Evolutionary conservation across 495 filamentous ascomycete species (phyloP).

Genomic region (Hypoxylon fuscum): DNA sequence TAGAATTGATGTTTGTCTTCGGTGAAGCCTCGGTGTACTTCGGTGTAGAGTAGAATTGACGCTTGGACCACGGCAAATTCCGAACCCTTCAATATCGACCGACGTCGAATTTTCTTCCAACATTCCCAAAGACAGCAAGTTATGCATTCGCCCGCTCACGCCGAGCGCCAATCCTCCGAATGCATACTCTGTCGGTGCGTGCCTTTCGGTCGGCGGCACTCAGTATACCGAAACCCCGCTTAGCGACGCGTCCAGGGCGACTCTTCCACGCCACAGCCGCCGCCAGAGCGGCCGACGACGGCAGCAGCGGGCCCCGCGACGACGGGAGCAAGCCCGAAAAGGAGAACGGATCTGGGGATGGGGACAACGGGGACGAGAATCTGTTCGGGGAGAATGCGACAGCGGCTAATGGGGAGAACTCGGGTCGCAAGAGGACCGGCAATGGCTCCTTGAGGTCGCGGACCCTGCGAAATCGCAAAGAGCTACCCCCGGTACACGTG

Average conservation of each 20-base stretch:
- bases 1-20: background rate
- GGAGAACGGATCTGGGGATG: conserved; percentile 20
- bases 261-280: conserved; percentile 47
- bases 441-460: conserved; percentile 52
- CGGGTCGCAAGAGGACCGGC: conserved; percentile 34
- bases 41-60: conserved; percentile 8
- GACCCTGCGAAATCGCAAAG: conserved; percentile 46
- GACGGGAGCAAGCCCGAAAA: conserved; percentile 40
- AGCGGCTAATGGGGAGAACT: conserved; percentile 22
- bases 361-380: conserved; percentile 24
- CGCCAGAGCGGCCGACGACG: conserved; percentile 41
- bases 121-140: conserved; percentile 22
- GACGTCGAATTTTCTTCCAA: conserved; percentile 18
- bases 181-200: conserved; percentile 51
- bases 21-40: conserved; percentile 9
- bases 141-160: conserved; percentile 43
- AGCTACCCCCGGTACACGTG: conserved; percentile 52
- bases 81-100: conserved; percentile 4
- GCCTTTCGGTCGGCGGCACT: conserved; percentile 49
- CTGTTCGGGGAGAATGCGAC: conserved; percentile 31
- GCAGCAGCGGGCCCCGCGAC: conserved; percentile 17
- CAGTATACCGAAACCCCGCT: conserved; percentile 41
- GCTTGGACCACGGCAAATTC: conserved; percentile 38
- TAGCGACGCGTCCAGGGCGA: conserved; percentile 33
- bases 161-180: conserved; percentile 51